Evolutionary conservation across 1,284 basidiomycete genomes (phyloP), one percentile per base, ranked within the genome.

Genomic region (Meira nashicola): DNA sequence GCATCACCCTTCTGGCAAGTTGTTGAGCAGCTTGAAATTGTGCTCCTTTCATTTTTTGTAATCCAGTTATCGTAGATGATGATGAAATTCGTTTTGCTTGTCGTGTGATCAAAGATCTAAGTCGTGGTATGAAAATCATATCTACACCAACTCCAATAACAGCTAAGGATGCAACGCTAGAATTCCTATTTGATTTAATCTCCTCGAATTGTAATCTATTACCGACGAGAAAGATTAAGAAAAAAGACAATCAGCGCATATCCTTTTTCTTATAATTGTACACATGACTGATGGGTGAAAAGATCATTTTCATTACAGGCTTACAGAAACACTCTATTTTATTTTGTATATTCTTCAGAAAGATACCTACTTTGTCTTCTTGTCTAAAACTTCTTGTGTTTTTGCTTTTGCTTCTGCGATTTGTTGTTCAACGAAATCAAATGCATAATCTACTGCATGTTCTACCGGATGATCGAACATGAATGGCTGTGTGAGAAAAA

Each of bases 381-480:
- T 15, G 14, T 53, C 37, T 33, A 33, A 33, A 14, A 14, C 28
- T 39, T 53, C 39, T 19, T n/a, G 19, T 5, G 17, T 6, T 12
- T 41, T 53, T 17, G 17, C 23, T 17, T 17, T 25, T 19, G 50
- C 37, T 17, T 15, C 23, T 17, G 41, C 53, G 21, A 57, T 43
- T 49, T 48, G 57, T 17, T 78, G 70, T 66, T 83, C 81, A 41
- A 83, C 63, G 71, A 80, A 80, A 59, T 83, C 82, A 52, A 83
- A 83, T 15, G 77, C 67, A 33, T 68, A 64, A 63, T 83, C 82
- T 19, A 82, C 79, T 17, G 74, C 81, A 43, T 77, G 67, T 65
- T 83, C 82, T 56, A 83, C 81, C 57, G 82, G 76, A 41, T 74
- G 60, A 54, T 79, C 76, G 57, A 72, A 75, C 23, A 67, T 12